Evolutionary conservation across 73 alveolate species (phyloP).

Genomic region (Paramecium sonneborni): DNA sequence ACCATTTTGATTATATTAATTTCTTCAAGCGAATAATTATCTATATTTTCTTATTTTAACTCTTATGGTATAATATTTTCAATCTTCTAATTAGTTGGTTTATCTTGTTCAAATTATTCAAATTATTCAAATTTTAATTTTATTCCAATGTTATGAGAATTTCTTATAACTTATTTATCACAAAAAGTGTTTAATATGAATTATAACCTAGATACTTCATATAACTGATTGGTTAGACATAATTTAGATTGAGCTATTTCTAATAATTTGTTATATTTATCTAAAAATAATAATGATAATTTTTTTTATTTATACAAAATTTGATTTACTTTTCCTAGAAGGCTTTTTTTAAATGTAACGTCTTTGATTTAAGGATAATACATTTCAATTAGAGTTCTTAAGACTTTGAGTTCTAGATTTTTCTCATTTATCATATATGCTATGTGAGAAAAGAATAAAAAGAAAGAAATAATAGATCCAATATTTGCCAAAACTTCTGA

Average conservation of each 20-base stretch:
- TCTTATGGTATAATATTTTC: not conserved
- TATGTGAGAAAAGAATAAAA: not conserved
- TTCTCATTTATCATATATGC: not conserved
- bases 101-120: not conserved
- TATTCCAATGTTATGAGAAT: not conserved
- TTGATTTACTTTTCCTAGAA: not conserved
- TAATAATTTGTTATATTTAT: not conserved
- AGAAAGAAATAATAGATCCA: not conserved
- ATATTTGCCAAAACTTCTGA: conserved; percentile 4
- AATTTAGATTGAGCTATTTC: not conserved
- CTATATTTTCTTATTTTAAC: not conserved
- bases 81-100: not conserved
- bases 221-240: not conserved
- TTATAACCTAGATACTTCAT: not conserved
- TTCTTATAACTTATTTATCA: not conserved
- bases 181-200: not conserved
- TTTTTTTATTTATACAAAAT: not conserved
- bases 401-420: not conserved
- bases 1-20: not conserved
- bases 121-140: not conserved
- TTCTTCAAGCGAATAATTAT: not conserved
- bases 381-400: not conserved
- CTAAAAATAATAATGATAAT: not conserved
- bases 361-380: not conserved
- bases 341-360: not conserved